Conservation (phyloP, 495 filamentous ascomycete genomes). For the Baudoinia panamericana region DNA sequence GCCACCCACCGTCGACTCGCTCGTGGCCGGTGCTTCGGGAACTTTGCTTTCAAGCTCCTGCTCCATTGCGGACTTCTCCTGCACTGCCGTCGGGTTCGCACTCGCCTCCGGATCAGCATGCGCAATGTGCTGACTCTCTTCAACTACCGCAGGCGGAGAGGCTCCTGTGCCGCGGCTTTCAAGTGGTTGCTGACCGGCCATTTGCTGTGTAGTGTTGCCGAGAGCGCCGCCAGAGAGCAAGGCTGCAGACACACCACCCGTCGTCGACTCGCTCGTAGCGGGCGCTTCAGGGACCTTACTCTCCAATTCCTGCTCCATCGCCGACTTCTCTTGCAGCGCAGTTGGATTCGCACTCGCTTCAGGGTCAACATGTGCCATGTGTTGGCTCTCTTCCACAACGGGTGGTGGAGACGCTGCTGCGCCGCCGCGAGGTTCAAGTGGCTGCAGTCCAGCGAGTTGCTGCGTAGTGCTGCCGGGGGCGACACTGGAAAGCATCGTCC, state of each 20-base stretch:
- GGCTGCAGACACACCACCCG: no score
- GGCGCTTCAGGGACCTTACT: slow-evolving; percentile 16
- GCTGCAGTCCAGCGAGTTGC: slow-evolving; percentile 55
- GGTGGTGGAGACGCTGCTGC: slow-evolving; percentile 38
- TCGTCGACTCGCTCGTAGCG: slow-evolving; percentile 27
- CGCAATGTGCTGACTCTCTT: slow-evolving; percentile 9
- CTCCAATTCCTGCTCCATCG: slow-evolving; percentile 19
- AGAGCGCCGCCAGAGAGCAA: no score
- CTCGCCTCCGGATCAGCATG: neutral
- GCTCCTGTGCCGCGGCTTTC: no score
- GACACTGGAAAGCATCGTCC: slow-evolving; percentile 61
- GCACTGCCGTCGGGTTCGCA: slow-evolving; percentile 14
- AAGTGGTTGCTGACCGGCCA: no score
- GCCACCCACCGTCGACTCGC: slow-evolving; percentile 3
- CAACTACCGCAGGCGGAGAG: neutral
- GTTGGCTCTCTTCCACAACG: slow-evolving; percentile 53
- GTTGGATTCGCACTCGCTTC: slow-evolving; percentile 20
- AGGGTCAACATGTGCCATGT: slow-evolving; percentile 12
- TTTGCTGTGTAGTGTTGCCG: no score
- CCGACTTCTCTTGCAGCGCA: slow-evolving; percentile 18
- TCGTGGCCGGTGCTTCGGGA: no score
- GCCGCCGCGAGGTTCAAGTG: slow-evolving; percentile 41
- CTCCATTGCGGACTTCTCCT: slow-evolving; percentile 21
- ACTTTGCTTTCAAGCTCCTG: slow-evolving; percentile 20
- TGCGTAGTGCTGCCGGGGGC: slow-evolving; percentile 60